Conservation (phyloP, 805 yeast genomes). For the Ogataea degrootiae region DNA sequence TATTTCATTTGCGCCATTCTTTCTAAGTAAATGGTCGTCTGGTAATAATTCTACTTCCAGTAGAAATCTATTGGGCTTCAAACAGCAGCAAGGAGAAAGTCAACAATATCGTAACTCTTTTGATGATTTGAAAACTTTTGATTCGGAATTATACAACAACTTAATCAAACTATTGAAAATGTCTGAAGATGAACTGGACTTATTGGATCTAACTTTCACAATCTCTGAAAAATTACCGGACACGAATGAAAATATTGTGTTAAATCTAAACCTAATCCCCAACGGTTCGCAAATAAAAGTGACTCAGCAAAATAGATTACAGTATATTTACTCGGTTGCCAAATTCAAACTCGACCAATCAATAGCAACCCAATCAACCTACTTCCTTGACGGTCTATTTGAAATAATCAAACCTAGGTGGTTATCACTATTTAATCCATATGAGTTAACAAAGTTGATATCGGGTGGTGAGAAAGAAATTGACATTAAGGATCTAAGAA, state of each 20-base stretch:
- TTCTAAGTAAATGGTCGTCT: conserved; percentile 58
- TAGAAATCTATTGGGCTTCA: conserved; percentile 14
- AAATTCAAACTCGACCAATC: conserved; percentile 70
- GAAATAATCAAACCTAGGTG: conserved; percentile 66
- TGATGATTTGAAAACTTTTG: conserved; percentile 74
- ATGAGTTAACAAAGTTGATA: conserved; percentile 77
- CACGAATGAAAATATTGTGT: conserved; percentile 17
- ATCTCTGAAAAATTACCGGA: conserved; percentile 44
- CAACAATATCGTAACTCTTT: conserved; percentile 52
- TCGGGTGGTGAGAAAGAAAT: conserved; percentile 74
- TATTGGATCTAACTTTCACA: conserved; percentile 64
- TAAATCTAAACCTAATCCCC: conserved; percentile 54
- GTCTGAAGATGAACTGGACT: conserved; percentile 49
- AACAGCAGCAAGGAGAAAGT: conserved; percentile 8
- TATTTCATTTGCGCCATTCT: conserved; percentile 80
- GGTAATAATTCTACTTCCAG: conserved; percentile 24
- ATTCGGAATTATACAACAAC: conserved; percentile 58
- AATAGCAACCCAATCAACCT: conserved; percentile 51
- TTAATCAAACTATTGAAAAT: conserved; percentile 58
- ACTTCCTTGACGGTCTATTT: conserved; percentile 67
- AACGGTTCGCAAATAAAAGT: conserved; percentile 58
- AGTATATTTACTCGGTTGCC: conserved; percentile 73
- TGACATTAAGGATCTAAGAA: conserved; percentile 63
- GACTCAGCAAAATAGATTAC: conserved; percentile 52
- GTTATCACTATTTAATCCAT: conserved; percentile 81